Base-by-base conservation (phyloP, 106 monocot species). In the Phalaenopsis aphrodite region DNA sequence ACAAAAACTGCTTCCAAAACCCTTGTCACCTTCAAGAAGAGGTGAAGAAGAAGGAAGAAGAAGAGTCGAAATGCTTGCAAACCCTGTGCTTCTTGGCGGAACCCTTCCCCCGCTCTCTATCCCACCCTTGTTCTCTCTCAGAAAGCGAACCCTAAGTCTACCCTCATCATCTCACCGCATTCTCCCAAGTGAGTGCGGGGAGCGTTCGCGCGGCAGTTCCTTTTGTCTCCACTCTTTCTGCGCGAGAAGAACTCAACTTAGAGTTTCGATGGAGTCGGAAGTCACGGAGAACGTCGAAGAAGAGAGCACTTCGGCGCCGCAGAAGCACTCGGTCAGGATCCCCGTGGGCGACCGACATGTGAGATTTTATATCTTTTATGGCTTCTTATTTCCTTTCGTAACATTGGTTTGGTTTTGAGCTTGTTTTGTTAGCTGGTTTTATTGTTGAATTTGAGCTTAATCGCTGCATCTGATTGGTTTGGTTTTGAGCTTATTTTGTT, bases 341-440 rank as follows among this genome's bases (percentile, higher is more conserved):
- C 97, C 97, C 19, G 87, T 98, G n/a, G 97, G 97, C 69, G 82
- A 94, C 69, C 85, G 97, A 61, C 85, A 92, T 56, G 97, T 98
- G 81, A 92, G 90, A 16, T 24, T 41, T 48, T 30, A 30, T 30
- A 30, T 75, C 55, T 24, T 56, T 17, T 12, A 52, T 52, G 52
- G 14, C 3, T 52, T 12, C 52, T 52, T 14, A 21, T 66, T 24
- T 18, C 12, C 37, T 9, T 16, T 74, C 18, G 64, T 65, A 65
- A 1, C 24, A 15, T 10, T 1, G 52, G 15, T 12, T 52, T 52
- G 11, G 15, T 16, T 52, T 52, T 52, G 14, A 52, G 14, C 14
- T 12, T 52, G 12, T 52, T 52, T 52, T 12, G 52, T 52, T 52
- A 12, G 12, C 12, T 10, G 52, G 52, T 52, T 52, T 52, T 52